These are phyloP conservation scores for Amanita inopinata DNA, from an alignment of 768 basidiomycete species.

Conservation along the genomic window DNA sequence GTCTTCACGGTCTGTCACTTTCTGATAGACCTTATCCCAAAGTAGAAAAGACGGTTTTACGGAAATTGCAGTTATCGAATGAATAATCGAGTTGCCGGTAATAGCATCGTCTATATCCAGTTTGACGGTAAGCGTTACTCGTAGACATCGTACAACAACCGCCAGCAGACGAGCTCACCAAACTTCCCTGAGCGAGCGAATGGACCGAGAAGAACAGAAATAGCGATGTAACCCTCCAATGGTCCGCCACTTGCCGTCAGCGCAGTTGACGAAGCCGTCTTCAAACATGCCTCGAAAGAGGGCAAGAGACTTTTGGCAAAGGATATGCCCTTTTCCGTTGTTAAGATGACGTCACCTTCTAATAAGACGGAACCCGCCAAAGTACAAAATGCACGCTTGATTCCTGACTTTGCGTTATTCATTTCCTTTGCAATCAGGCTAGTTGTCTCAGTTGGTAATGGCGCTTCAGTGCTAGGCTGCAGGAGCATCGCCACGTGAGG, in stretches of 20 bases:
- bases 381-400: slow-evolving; percentile 51
- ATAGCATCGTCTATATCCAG: slow-evolving; percentile 30
- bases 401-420: slow-evolving; percentile 48
- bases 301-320: slow-evolving; percentile 50
- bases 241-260: slow-evolving; percentile 52
- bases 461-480: slow-evolving; percentile 16
- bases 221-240: slow-evolving; percentile 78
- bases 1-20: slow-evolving; percentile 49
- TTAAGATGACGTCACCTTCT: slow-evolving; percentile 34
- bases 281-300: slow-evolving; percentile 62
- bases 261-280: slow-evolving; percentile 52
- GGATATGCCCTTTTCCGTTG: slow-evolving; percentile 30
- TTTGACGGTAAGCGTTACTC: slow-evolving; percentile 11
- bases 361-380: slow-evolving; percentile 49
- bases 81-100: slow-evolving; percentile 36
- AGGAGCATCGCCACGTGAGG: slow-evolving; percentile 53
- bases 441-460: slow-evolving; percentile 34
- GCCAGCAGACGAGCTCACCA: slow-evolving; percentile 30
- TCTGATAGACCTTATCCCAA: slow-evolving; percentile 83
- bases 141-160: neutral
- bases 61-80: slow-evolving; percentile 34
- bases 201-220: slow-evolving; percentile 59
- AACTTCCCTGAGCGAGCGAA: slow-evolving; percentile 39
- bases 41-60: slow-evolving; percentile 80
- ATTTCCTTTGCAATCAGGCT: slow-evolving; percentile 63